Evolutionary conservation across 2,329 filamentous ascomycete species (phyloP).

Genomic region (Podosphaera aphanis): DNA sequence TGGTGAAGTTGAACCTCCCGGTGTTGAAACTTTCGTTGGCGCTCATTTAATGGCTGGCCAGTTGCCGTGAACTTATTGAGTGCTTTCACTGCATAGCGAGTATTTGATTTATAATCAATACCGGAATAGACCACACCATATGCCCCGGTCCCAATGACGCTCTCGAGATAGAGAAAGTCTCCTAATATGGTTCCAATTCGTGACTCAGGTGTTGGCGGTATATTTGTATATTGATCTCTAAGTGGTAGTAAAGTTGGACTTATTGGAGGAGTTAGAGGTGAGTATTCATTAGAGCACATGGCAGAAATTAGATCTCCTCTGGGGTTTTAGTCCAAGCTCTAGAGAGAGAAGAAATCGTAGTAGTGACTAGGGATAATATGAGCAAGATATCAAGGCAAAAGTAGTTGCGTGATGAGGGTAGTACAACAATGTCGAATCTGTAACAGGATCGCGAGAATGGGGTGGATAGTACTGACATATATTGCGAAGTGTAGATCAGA

Average conservation of each 20-base stretch:
- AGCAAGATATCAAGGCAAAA: neutral
- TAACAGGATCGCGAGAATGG: neutral
- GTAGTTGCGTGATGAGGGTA: neutral
- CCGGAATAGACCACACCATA: constrained; percentile 93
- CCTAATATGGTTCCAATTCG: constrained; percentile 65
- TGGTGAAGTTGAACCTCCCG: constrained; percentile 85
- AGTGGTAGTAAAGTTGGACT: neutral
- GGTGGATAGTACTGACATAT: neutral
- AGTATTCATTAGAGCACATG: neutral
- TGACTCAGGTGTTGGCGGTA: constrained; percentile 42
- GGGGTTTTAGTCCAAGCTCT: neutral
- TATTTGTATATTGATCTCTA: neutral
- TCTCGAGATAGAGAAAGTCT: constrained; percentile 44
- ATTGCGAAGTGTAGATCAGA: neutral
- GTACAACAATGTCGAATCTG: neutral
- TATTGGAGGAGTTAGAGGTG: neutral
- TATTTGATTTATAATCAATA: constrained; percentile 45
- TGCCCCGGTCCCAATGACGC: constrained; percentile 75
- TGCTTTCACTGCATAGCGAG: constrained; percentile 85
- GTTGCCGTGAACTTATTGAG: constrained; percentile 70
- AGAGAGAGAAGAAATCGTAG: neutral
- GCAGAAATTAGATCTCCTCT: neutral
- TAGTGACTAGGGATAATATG: neutral
- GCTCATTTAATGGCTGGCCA: constrained; percentile 48
- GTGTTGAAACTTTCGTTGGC: constrained; percentile 76